Evolutionary conservation across 768 basidiomycete genomes (phyloP).

Genomic region (Kwoniella mangroviensis): DNA sequence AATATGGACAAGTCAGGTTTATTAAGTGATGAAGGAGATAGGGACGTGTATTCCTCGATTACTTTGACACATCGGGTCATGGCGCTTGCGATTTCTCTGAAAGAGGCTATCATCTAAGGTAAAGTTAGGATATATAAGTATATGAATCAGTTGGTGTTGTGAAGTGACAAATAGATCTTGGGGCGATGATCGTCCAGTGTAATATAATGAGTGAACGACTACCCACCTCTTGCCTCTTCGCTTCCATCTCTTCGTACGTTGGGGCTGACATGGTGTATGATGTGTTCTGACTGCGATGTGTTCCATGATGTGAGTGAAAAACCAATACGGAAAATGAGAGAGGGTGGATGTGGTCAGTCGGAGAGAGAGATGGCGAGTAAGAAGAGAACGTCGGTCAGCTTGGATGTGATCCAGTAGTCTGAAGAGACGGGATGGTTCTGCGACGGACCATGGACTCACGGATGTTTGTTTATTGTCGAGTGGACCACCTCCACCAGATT

Average conservation of each 20-base stretch:
- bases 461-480: neutral
- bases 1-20: slow-evolving; percentile 22
- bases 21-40: slow-evolving; percentile 30
- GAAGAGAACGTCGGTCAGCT: neutral
- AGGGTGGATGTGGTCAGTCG: neutral
- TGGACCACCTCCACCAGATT: slow-evolving; percentile 36
- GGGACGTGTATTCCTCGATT: slow-evolving; percentile 50
- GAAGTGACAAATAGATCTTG: neutral
- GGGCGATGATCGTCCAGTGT: neutral
- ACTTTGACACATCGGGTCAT: slow-evolving; percentile 47
- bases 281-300: neutral
- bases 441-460: slow-evolving; percentile 2
- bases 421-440: neutral
- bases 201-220: neutral
- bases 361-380: neutral
- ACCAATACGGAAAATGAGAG: too few species aligned
- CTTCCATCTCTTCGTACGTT: slow-evolving; percentile 52
- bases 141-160: neutral
- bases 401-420: too few species aligned
- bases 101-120: slow-evolving; percentile 54
- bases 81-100: slow-evolving; percentile 49
- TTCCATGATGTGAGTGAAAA: too few species aligned
- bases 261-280: slow-evolving; percentile 33
- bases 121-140: neutral
- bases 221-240: slow-evolving; percentile 51